Conservation (phyloP, 306 rosid species). For the Psophocarpus tetragonolobus region DNA sequence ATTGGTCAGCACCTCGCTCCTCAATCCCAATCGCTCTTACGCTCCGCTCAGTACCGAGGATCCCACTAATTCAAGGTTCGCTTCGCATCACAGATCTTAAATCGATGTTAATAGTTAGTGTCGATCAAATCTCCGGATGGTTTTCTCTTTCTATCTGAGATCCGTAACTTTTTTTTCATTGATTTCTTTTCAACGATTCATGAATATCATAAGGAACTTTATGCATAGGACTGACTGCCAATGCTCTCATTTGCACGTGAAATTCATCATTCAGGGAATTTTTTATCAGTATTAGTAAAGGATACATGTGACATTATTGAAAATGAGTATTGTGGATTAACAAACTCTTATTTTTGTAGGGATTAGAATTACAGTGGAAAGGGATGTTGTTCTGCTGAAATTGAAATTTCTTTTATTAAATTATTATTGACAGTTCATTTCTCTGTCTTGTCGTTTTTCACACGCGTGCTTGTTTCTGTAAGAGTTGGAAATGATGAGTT, state of each 20-base stretch:
- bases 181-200: slow-evolving; percentile 1
- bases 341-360: not conserved
- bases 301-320: not conserved
- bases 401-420: slow-evolving; percentile 3
- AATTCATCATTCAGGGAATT: slow-evolving; percentile 10
- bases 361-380: slow-evolving; percentile 5
- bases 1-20: slow-evolving; percentile 78
- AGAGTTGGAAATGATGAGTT: not conserved
- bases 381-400: not conserved
- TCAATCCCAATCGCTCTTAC: slow-evolving; percentile 77
- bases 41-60: slow-evolving; percentile 94
- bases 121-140: slow-evolving; percentile 23
- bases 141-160: not conserved
- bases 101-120: not conserved
- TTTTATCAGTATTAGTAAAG: not conserved
- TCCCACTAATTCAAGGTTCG: slow-evolving; percentile 87
- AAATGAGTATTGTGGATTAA: not conserved
- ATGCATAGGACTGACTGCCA: not conserved
- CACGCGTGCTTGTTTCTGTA: not conserved
- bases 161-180: not conserved
- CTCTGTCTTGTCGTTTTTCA: slow-evolving; percentile 15
- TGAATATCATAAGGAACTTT: not conserved
- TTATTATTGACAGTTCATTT: not conserved
- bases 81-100: slow-evolving; percentile 35
- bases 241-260: not conserved